A percentile compares a stretch with the other conserved stretches of the same genome.
These are phyloP conservation scores for Pythium dissotocum DNA, from an alignment of 352 stramenopile species.

Conservation along the genomic window DNA sequence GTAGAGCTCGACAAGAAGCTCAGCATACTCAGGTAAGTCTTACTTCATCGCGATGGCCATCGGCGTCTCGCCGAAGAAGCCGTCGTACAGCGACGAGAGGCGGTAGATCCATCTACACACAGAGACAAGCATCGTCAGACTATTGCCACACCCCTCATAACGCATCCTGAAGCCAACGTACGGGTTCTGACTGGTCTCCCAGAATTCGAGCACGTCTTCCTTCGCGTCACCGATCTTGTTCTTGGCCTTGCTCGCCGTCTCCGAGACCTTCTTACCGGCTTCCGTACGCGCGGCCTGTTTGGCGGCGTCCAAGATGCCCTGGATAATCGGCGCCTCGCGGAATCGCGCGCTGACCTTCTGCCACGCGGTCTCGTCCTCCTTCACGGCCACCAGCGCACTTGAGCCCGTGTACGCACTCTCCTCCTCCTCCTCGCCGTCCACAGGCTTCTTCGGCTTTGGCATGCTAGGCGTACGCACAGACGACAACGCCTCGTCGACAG, in stretches of 20 bases:
- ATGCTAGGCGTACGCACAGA: constrained; percentile 58
- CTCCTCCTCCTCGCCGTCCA: constrained; percentile 38
- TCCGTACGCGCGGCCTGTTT: constrained; percentile 79
- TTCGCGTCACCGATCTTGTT: constrained; percentile 81
- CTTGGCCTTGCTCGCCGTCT: constrained; percentile 73
- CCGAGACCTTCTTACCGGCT: constrained; percentile 68
- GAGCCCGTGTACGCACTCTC: constrained; percentile 60
- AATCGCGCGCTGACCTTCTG: constrained; percentile 93
- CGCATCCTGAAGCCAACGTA: no score
- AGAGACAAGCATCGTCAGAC: no score
- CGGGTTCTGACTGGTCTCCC: constrained; percentile 99
- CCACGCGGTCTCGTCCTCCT: constrained; percentile 94
- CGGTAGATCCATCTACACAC: constrained; percentile 92
- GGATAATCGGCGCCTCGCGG: constrained; percentile 94
- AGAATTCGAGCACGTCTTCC: constrained; percentile 92
- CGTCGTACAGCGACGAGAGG: constrained; percentile 97
- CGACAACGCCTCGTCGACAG: constrained; percentile 74
- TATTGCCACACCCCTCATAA: no score
- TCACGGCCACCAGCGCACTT: constrained; percentile 84
- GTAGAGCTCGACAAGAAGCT: not conserved
- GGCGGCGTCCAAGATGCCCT: constrained; percentile 82
- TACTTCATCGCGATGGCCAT: constrained; percentile 93
- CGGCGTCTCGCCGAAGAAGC: constrained; percentile 96
- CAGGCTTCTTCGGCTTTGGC: constrained; percentile 33
- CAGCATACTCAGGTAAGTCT: not conserved